Evolutionary conservation across 1,139 yeast species (phyloP), one percentile per base, ranked within the genome.

Genomic region (Ogataea hybrid): DNA sequence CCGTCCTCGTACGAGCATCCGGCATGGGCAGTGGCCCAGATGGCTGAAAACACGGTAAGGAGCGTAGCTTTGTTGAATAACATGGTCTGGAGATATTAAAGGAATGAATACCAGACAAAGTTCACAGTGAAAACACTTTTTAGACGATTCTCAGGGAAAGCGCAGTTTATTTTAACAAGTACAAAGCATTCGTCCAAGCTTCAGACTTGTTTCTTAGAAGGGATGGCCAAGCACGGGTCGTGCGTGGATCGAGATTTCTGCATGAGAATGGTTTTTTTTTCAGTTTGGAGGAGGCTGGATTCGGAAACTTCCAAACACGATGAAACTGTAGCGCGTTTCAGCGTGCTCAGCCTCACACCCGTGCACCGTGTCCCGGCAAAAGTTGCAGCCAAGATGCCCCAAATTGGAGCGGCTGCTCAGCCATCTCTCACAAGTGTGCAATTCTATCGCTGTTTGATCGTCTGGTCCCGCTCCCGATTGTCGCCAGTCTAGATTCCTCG

Each of bases 1-100:
- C 96, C 96, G 47, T 67, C 71, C 39, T 68, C 69, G 49, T 66
- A 63, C 32, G 70, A 56, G 50, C 81, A 78, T 34, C 60, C 71
- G 20, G 67, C 64, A 31, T 69, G 68, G 21, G 62, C 64, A 31
- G 66, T 54, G 16, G 59, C 48, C 16, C 58, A 47, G 37, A 65
- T 53, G 25, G 59, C 47, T 30, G 70, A 53, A 41, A 64, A 57
- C 23, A 63, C 50, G 25, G 71, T 61, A 41, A 61, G 47, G 27
- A 68, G 51, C 38, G 61, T 53, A 12, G 61, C 28, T 15, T 34
- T 37, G 18, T 58, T 47, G 44, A 54, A 50, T 39, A 41, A 51
- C 63, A 59, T 58, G 15, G 39, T 44, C 40, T 37, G 39, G 44
- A 15, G 40, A 33, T 33, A 25, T n/a, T 14, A 25, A 41, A 42